Percentiles rank a stretch among this genome's conserved stretches.
These are phyloP conservation scores for Fraxinus paxiana DNA, from an alignment of 305 asterid species.

Conservation along the genomic window DNA sequence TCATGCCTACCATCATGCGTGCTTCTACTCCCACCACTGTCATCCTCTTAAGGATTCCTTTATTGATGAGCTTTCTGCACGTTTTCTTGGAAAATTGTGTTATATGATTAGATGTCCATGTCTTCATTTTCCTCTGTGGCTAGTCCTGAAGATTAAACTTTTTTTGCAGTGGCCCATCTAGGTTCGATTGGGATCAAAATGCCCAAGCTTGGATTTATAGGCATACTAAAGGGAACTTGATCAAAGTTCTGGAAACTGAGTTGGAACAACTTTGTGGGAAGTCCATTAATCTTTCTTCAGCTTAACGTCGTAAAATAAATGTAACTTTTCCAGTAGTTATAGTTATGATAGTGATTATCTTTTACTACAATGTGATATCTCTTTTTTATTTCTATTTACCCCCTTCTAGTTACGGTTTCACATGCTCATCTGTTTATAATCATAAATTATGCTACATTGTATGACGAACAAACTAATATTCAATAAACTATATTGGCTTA, in stretches of 20 bases:
- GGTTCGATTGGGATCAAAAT: conserved; percentile 82
- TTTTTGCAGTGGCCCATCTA: conserved; percentile 86
- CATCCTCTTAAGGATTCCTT: neutral
- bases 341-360: neutral
- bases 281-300: conserved; percentile 49
- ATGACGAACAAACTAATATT: neutral
- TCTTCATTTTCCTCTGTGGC: neutral
- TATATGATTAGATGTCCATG: neutral
- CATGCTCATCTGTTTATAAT: neutral
- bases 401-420: neutral
- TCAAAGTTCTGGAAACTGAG: conserved; percentile 56
- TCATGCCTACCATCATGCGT: too few relatives aligned
- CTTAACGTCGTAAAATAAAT: neutral
- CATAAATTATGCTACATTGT: neutral
- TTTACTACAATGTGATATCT: neutral
- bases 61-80: neutral
- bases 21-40: neutral
- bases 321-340: neutral
- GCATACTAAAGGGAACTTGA: conserved; percentile 53
- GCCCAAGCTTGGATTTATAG: conserved; percentile 74
- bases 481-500: neutral
- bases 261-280: conserved; percentile 63
- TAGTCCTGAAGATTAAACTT: neutral
- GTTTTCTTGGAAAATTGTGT: neutral
- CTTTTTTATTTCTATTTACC: neutral